A percentile compares a stretch with the other conserved stretches of the same genome.
phyloP scores from a whole-genome alignment of 805 yeast species.

The Metschnikowia proteae region DNA sequence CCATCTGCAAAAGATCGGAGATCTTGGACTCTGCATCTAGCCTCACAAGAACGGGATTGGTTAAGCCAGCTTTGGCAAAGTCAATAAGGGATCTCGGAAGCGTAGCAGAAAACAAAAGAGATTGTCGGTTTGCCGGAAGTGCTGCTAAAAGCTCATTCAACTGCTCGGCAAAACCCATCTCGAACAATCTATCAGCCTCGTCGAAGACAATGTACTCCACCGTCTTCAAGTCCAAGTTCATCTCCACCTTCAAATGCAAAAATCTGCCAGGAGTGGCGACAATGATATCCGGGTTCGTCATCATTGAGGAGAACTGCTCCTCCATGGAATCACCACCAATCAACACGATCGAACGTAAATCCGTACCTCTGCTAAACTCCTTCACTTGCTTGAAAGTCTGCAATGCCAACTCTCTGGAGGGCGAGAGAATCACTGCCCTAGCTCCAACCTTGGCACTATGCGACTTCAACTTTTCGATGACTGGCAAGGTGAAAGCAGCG shows the following conservation, averaged over 20 bases:
- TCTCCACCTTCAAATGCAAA: slow-evolving; percentile 91
- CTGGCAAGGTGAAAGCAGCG: slow-evolving; percentile 91
- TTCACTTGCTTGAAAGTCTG: slow-evolving; percentile 88
- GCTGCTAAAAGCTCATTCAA: slow-evolving; percentile 83
- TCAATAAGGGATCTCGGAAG: slow-evolving; percentile 89
- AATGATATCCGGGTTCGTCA: slow-evolving; percentile 89
- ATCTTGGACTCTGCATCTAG: slow-evolving; percentile 90
- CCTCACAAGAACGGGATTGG: slow-evolving; percentile 88
- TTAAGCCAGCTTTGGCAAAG: slow-evolving; percentile 94
- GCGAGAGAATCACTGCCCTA: slow-evolving; percentile 85
- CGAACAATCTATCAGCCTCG: slow-evolving; percentile 95
- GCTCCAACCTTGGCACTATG: slow-evolving; percentile 88
- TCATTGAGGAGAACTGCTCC: slow-evolving; percentile 90
- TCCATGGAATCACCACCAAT: slow-evolving; percentile 99
- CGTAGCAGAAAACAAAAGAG: slow-evolving; percentile 90
- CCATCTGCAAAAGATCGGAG: slow-evolving; percentile 87
- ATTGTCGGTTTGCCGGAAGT: slow-evolving; percentile 79
- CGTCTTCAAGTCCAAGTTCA: slow-evolving; percentile 78
- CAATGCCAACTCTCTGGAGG: slow-evolving; percentile 92
- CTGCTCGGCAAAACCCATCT: slow-evolving; percentile 94
- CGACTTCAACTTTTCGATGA: slow-evolving; percentile 76
- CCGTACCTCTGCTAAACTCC: slow-evolving; percentile 82
- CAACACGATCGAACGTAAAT: slow-evolving; percentile 70
- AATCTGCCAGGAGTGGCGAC: slow-evolving; percentile 98
- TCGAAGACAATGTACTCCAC: slow-evolving; percentile 92